Conservation (phyloP, 1,284 basidiomycete genomes). For the Cystobasidium slooffiae region DNA sequence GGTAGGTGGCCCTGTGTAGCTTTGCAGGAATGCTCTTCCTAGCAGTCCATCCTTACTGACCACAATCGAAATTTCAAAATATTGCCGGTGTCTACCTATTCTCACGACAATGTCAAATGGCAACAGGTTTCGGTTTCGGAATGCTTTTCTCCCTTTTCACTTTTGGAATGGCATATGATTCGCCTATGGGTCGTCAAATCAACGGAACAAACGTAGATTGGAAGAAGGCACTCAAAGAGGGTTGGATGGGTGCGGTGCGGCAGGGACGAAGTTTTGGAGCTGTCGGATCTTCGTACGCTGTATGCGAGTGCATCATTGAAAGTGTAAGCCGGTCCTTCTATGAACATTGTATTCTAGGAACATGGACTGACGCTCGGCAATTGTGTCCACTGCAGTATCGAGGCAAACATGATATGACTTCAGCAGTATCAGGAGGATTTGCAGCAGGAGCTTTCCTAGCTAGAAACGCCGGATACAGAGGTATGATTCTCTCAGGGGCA, state of each 20-base stretch:
- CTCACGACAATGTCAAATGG: neutral
- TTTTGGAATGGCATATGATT: conserved; percentile 43
- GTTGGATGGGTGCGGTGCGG: conserved; percentile 32
- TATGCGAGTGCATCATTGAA: conserved; percentile 38
- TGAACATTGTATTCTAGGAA: no score
- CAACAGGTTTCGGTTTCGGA: conserved; percentile 39
- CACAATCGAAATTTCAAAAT: conserved; percentile 16
- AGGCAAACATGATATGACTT: conserved; percentile 41
- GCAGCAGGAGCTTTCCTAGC: conserved; percentile 33
- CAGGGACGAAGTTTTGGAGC: conserved; percentile 37
- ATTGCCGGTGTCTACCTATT: neutral
- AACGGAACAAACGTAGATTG: conserved; percentile 27
- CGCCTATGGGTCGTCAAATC: conserved; percentile 31
- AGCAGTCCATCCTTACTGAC: conserved; percentile 2
- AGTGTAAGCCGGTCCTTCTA: conserved; percentile 12
- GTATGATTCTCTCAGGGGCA: conserved; percentile 31
- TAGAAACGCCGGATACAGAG: conserved; percentile 13
- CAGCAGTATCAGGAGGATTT: conserved; percentile 37
- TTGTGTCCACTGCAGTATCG: conserved; percentile 27
- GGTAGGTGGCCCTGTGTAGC: conserved; percentile 5
- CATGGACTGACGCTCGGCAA: no score
- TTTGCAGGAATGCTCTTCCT: neutral
- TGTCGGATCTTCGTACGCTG: conserved; percentile 38
- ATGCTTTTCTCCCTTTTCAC: conserved; percentile 42
- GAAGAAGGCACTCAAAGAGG: conserved; percentile 39